A percentile compares a stretch with the other conserved stretches of the same genome.
phyloP scores from a whole-genome alignment of 179 eudicot genomes.

The Vitellaria paradoxa region DNA sequence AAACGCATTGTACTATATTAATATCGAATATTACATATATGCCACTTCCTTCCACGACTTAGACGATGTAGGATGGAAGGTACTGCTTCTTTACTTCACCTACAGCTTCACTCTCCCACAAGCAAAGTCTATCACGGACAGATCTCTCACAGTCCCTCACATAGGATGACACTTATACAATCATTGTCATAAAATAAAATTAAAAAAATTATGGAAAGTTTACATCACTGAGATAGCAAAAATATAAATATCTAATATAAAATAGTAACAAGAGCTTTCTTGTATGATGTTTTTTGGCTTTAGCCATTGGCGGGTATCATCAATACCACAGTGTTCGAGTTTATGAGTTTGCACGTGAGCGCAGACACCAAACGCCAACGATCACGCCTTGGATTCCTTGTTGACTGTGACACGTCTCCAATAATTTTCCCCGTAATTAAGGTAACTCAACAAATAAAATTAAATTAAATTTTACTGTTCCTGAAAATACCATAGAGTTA shows the following conservation, averaged over 20 bases:
- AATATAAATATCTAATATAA: not conserved
- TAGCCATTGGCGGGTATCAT: not conserved
- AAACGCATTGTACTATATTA: too few species aligned
- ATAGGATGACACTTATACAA: not conserved
- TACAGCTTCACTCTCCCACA: too few species aligned
- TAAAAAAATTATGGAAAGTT: not conserved
- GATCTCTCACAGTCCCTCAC: too few species aligned
- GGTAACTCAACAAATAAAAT: not conserved
- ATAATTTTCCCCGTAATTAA: not conserved
- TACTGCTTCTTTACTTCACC: too few species aligned
- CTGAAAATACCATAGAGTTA: not conserved
- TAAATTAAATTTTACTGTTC: not conserved
- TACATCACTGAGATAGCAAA: slow-evolving; percentile 2
- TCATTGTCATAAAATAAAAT: not conserved
- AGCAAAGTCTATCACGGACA: too few species aligned
- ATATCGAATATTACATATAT: too few species aligned
- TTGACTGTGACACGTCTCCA: slow-evolving; percentile 13
- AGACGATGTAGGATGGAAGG: too few species aligned
- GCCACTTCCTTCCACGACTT: too few species aligned
- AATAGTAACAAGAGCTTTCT: not conserved
- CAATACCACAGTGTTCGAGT: not conserved
- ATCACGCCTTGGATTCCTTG: not conserved
- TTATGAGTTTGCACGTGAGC: slow-evolving; percentile 5
- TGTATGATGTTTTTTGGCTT: slow-evolving; percentile 6
- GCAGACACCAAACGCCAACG: not conserved